Base-by-base conservation (phyloP, 306 rosid species). In the Quercus gilva region DNA sequence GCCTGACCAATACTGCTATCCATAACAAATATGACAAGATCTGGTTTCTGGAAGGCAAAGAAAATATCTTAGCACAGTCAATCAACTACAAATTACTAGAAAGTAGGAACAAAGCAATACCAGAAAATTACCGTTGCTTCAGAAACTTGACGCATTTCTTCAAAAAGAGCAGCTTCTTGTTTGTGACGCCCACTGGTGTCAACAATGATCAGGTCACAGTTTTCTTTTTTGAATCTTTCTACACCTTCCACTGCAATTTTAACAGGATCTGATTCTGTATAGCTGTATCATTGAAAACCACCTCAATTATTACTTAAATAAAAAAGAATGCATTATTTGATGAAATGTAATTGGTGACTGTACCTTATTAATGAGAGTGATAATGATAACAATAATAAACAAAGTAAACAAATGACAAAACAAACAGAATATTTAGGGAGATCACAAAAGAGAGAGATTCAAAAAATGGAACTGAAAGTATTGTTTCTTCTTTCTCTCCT, bases 1-100 rank as follows among this genome's bases (percentile, higher is more conserved):
- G 97, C 92, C 88, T 94, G 97, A 82, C 98, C 98, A 6, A 94
- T 91, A 85, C 92, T 91, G 83, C 94, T 89, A 80, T 94, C 98
- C 95, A 94, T 94, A 68, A 92, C 98, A 82, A 92, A 94, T 82
- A 89, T 86, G 43, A 94, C 94, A 84, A 94, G 92, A 78, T 94
- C 98, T 20, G 97, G 93, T 75, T 91, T 88, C 94, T 92, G 91
- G 70, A 85, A 70, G 70, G 76, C 56, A 78, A 76, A 58, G 31
- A 71, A 89, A 71, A 77, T 2, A 63, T 79, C 69, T 75, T 68
- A 84, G 60, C 57, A 51, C 35, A 63, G 71, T n/a, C 65, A n/a
- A 61, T 71, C 8, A 52, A 23, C 45, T 33, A 68, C 53, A 78
- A 9, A 60, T 33, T 68, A 26, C 61, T n/a, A 41, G 53, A 61